phyloP scores from a whole-genome alignment of 2,329 filamentous ascomycete genomes.

The Pseudopithomyces chartarum region DNA sequence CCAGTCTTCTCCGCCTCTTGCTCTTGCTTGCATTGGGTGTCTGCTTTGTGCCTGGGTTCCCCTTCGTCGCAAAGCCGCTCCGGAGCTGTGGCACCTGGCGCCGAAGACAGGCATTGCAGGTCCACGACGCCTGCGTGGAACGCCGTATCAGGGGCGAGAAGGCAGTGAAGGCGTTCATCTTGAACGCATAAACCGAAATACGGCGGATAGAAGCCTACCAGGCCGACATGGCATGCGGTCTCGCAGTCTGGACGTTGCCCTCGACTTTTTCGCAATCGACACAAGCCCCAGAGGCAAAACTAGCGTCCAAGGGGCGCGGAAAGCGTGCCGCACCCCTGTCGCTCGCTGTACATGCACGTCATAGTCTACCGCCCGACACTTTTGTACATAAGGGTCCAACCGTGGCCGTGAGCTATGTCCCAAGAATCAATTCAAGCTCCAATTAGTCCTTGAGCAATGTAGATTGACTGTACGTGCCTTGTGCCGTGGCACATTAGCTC shows the following conservation, averaged over 20 bases:
- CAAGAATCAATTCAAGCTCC: too few species aligned
- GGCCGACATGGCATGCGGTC: background rate
- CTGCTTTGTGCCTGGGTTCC: slow-evolving; percentile 10
- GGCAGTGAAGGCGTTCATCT: slow-evolving; percentile 36
- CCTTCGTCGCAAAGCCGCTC: slow-evolving; percentile 14
- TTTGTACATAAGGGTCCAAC: too few species aligned
- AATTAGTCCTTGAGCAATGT: too few species aligned
- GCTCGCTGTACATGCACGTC: background rate
- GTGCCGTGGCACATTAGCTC: background rate
- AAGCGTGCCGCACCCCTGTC: slow-evolving; percentile 6
- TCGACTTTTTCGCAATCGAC: slow-evolving; percentile 2
- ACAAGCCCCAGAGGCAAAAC: background rate
- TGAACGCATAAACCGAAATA: slow-evolving; percentile 22
- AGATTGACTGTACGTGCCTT: too few species aligned
- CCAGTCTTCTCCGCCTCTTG: slow-evolving; percentile 33
- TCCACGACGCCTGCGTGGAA: slow-evolving; percentile 32
- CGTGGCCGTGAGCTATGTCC: too few species aligned
- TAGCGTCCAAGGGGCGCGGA: slow-evolving; percentile 1
- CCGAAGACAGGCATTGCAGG: slow-evolving; percentile 41
- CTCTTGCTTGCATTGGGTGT: slow-evolving; percentile 11
- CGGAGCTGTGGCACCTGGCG: slow-evolving; percentile 15
- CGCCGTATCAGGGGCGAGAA: slow-evolving; percentile 34
- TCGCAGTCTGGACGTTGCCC: background rate
- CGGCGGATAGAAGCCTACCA: background rate
- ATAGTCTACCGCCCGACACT: background rate